phyloP scores from a whole-genome alignment of 2,329 filamentous ascomycete genomes.

The Aspergillus sp. region DNA sequence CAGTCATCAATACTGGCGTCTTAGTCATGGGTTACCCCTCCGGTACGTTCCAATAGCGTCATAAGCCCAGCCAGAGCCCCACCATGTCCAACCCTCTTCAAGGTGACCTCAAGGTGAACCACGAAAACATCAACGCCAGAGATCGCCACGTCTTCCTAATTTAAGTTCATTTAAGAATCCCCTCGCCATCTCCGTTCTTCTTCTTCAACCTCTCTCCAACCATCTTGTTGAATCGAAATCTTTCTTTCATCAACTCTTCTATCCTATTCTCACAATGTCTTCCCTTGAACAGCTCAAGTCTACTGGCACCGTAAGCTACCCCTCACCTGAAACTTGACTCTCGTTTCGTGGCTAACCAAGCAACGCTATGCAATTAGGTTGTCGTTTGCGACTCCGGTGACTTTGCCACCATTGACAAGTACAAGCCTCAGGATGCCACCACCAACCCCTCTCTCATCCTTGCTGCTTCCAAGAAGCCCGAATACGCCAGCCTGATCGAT shows the following conservation, averaged over 20 bases:
- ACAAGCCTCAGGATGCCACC: slow-evolving; percentile 99
- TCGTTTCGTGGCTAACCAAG: slow-evolving; percentile 11
- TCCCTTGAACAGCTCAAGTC: slow-evolving; percentile 97
- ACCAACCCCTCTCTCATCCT: slow-evolving; percentile 99
- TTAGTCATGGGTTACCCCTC: slow-evolving; percentile 8
- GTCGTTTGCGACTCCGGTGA: slow-evolving; percentile 97
- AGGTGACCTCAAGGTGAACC: slow-evolving; percentile 5
- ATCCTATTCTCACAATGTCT: slow-evolving; percentile 61
- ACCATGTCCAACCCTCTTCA: not conserved
- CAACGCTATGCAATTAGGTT: slow-evolving; percentile 54
- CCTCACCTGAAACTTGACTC: not conserved
- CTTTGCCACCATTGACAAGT: slow-evolving; percentile 92
- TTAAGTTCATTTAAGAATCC: slow-evolving; percentile 6
- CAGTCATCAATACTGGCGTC: not conserved
- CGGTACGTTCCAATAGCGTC: slow-evolving; percentile 5
- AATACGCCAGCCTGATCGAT: slow-evolving; percentile 92
- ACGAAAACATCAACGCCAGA: slow-evolving; percentile 3
- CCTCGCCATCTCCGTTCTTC: not conserved
- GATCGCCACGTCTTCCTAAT: slow-evolving; percentile 6
- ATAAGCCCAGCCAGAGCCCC: slow-evolving; percentile 1
- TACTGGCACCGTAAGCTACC: slow-evolving; percentile 80
- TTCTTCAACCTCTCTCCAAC: not conserved
- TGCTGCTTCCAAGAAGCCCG: slow-evolving; percentile 94
- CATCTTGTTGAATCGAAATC: not conserved
- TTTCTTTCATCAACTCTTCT: slow-evolving; percentile 8